A percentile compares a stretch with the other conserved stretches of the same genome.
Evolutionary conservation across 352 stramenopile genomes (phyloP).

Genomic region (Lagenidium giganteum): DNA sequence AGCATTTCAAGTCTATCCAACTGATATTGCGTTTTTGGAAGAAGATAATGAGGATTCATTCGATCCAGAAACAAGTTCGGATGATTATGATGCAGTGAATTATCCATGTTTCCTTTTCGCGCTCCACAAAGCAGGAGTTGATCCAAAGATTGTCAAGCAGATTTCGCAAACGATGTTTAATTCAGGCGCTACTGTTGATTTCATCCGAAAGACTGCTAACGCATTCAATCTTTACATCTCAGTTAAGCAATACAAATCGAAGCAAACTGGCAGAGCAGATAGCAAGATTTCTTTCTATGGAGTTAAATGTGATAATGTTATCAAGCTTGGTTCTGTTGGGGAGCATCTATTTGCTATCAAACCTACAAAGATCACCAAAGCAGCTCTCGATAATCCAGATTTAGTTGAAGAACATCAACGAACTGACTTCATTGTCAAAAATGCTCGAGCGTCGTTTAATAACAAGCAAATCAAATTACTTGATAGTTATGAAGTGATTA

Average conservation of each 20-base stretch:
- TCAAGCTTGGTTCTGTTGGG: constrained; percentile 16
- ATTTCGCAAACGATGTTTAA: constrained; percentile 24
- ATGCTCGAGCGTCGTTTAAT: constrained; percentile 9
- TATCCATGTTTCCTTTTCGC: constrained; percentile 17
- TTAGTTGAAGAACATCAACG: constrained; percentile 10
- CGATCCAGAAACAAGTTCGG: background rate
- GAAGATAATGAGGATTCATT: constrained; percentile 9
- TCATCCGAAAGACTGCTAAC: constrained; percentile 19
- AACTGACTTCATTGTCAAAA: constrained; percentile 20
- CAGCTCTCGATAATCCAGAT: constrained; percentile 19
- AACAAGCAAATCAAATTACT: constrained; percentile 13
- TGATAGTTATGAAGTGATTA: constrained; percentile 19
- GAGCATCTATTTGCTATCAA: constrained; percentile 23
- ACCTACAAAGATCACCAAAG: constrained; percentile 19
- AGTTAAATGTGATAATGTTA: constrained; percentile 8
- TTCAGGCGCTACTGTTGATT: constrained; percentile 19
- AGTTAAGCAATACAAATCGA: constrained; percentile 15
- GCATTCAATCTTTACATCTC: constrained; percentile 17
- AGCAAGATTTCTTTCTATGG: constrained; percentile 13
- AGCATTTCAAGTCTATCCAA: constrained; percentile 18
- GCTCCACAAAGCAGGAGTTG: constrained; percentile 13
- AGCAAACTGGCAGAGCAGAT: constrained; percentile 7
- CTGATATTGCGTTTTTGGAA: background rate
- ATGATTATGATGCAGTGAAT: background rate
- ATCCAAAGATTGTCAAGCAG: constrained; percentile 10